A percentile compares a stretch with the other conserved stretches of the same genome.
Conservation (phyloP, 305 asterid genomes). For the Euphrasia arctica region DNA sequence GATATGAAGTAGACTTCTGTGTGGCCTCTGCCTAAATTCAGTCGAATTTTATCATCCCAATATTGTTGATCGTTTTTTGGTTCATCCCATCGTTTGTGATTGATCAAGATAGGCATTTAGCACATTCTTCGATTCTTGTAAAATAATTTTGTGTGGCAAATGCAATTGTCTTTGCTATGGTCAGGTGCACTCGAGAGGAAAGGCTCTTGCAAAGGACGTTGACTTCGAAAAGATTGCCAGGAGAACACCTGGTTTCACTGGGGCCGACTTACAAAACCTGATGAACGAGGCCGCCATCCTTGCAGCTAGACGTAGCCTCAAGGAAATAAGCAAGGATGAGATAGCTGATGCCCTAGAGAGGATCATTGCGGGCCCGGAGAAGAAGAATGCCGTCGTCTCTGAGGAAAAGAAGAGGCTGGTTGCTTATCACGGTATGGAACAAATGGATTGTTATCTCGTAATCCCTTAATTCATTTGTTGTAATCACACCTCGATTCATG, state of each 20-base stretch:
- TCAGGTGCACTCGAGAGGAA: conserved; percentile 72
- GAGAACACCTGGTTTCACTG: conserved; percentile 75
- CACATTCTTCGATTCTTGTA: no score
- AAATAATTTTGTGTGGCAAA: no score
- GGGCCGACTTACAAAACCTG: conserved; percentile 71
- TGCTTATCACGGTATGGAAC: conserved; percentile 70
- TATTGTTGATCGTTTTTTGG: background rate
- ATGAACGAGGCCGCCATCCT: conserved; percentile 77
- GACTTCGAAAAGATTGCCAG: conserved; percentile 64
- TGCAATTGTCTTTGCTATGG: conserved; percentile 9
- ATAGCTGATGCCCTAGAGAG: conserved; percentile 73
- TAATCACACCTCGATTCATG: no score
- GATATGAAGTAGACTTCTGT: background rate
- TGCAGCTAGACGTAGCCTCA: conserved; percentile 65
- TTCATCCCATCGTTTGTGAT: conserved; percentile 3
- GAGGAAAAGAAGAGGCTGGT: conserved; percentile 78
- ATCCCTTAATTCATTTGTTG: no score
- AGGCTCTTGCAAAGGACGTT: conserved; percentile 71
- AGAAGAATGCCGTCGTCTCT: conserved; percentile 80
- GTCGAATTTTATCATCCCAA: no score
- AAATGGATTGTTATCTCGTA: background rate
- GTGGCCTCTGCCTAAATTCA: background rate
- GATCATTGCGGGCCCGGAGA: conserved; percentile 82
- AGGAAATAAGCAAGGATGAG: conserved; percentile 73
- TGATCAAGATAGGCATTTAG: background rate